phyloP scores from a whole-genome alignment of 169 alveolate genomes.

The Babesia gibsoni region DNA sequence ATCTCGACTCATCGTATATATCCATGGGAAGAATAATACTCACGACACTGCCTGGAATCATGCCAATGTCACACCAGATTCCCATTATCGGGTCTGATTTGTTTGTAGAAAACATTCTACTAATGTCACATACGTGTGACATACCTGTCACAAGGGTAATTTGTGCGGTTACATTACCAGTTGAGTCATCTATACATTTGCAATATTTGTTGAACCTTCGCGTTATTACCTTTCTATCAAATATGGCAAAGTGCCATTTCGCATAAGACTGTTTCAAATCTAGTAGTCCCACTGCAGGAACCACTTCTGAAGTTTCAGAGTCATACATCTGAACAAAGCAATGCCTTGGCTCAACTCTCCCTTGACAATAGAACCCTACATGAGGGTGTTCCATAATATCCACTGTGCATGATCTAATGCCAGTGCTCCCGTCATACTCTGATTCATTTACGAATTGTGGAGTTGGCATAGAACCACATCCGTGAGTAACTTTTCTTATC shows the following conservation, averaged over 20 bases:
- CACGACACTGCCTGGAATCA: slow-evolving; percentile 27
- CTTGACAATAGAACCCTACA: slow-evolving; percentile 44
- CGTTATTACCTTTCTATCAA: background rate
- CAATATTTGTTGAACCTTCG: slow-evolving; percentile 20
- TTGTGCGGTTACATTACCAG: background rate
- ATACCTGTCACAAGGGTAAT: background rate
- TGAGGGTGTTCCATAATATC: slow-evolving; percentile 29
- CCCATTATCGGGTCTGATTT: slow-evolving; percentile 9
- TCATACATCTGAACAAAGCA: background rate
- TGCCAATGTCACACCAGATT: slow-evolving; percentile 26
- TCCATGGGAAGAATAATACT: slow-evolving; percentile 26
- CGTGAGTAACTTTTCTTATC: no score
- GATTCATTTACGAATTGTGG: no score
- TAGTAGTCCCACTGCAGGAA: background rate
- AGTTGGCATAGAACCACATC: no score
- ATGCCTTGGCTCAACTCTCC: slow-evolving; percentile 7
- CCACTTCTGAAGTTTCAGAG: background rate
- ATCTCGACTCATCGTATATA: no score
- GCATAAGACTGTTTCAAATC: no score
- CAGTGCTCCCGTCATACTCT: background rate
- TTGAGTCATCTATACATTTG: background rate
- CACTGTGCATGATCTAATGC: background rate
- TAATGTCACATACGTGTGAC: slow-evolving; percentile 13
- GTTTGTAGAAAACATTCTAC: background rate
- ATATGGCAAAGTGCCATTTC: no score